Evolutionary conservation across 352 stramenopile genomes (phyloP).

Genomic region (Discostella stelligera): DNA sequence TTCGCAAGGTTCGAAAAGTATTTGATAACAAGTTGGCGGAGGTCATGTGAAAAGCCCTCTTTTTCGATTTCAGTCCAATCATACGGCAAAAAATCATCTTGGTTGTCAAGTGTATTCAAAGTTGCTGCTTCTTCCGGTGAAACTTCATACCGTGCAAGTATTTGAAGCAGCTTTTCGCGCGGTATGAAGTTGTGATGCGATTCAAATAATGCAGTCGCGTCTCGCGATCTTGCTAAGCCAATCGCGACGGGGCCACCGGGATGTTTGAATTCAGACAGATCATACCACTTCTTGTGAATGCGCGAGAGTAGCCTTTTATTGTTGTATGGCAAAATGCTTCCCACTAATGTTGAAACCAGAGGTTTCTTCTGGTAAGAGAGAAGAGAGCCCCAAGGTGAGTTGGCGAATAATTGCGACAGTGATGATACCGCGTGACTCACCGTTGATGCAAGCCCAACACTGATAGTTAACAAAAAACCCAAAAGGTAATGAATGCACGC

Average conservation of each 20-base stretch:
- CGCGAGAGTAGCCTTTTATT: conserved; percentile 29
- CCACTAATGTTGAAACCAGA: background rate
- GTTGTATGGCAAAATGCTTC: too few relatives aligned
- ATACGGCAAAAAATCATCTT: conserved; percentile 44
- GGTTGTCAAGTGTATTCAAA: conserved; percentile 27
- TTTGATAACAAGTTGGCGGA: conserved; percentile 22
- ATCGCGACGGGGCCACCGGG: conserved; percentile 69
- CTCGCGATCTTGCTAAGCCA: conserved; percentile 59
- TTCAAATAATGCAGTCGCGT: conserved; percentile 82
- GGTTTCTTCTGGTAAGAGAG: background rate
- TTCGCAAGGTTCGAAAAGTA: conserved; percentile 49
- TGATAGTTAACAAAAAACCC: background rate
- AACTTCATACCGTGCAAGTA: conserved; percentile 62
- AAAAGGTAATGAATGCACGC: background rate
- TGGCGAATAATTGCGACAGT: background rate
- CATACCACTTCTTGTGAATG: conserved; percentile 54
- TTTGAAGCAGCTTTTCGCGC: conserved; percentile 53
- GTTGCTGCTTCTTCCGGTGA: conserved; percentile 7
- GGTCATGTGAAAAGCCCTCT: conserved; percentile 31
- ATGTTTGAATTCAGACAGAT: conserved; percentile 51
- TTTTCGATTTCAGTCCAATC: conserved; percentile 42
- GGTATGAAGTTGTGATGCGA: conserved; percentile 83
- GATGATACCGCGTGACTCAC: background rate
- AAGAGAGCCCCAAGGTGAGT: background rate
- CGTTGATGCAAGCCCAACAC: background rate